Conservation (phyloP, 352 stramenopile species). For the Globisporangium solare region DNA sequence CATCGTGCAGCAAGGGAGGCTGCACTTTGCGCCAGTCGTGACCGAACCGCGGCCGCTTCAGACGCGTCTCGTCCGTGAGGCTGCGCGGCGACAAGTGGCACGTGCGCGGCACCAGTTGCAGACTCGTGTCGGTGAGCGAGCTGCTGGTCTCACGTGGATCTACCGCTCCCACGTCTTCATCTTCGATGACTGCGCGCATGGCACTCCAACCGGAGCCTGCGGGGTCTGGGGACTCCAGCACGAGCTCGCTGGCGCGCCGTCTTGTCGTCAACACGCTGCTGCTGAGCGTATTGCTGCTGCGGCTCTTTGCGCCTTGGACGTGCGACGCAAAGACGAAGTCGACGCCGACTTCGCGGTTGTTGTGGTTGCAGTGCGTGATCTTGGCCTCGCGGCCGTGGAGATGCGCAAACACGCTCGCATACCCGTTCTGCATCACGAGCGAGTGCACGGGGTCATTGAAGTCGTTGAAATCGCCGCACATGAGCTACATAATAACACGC, state of each 20-base stretch:
- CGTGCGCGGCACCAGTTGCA: constrained; percentile 50
- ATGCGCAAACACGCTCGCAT: constrained; percentile 67
- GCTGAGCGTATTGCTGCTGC: no score
- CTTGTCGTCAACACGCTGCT: constrained; percentile 1
- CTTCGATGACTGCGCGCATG: background rate
- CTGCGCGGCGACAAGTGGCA: constrained; percentile 61
- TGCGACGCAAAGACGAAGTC: constrained; percentile 83
- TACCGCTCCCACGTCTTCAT: background rate
- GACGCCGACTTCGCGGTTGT: constrained; percentile 83
- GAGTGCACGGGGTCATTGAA: constrained; percentile 80
- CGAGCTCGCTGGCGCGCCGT: background rate
- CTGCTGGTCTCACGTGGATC: background rate
- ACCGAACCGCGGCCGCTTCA: constrained; percentile 76
- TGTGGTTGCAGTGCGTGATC: constrained; percentile 88
- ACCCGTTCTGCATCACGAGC: constrained; percentile 67
- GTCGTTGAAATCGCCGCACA: constrained; percentile 87
- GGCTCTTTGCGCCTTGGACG: constrained; percentile 16
- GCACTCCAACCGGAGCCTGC: background rate
- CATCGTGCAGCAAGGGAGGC: constrained; percentile 13
- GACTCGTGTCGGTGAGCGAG: background rate
- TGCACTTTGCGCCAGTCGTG: constrained; percentile 57
- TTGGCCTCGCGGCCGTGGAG: constrained; percentile 72
- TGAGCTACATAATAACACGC: constrained; percentile 41
- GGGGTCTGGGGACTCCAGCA: background rate
- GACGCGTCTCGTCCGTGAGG: constrained; percentile 55